Evolutionary conservation across 805 yeast species (phyloP).

Genomic region (Dipodascopsis uninucleata): DNA sequence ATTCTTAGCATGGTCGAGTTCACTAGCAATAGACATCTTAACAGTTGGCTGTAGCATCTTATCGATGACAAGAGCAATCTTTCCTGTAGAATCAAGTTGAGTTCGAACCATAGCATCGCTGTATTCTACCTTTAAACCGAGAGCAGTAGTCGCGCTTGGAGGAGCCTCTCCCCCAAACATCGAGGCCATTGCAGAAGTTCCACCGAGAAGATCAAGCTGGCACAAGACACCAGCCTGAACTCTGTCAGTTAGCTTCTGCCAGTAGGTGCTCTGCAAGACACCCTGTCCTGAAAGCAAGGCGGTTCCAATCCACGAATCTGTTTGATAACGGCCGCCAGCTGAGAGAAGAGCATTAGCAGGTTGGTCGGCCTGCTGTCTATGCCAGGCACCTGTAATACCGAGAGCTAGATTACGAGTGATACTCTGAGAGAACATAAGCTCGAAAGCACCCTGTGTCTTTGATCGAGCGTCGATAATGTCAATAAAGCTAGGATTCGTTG

Average conservation of each 20-base stretch:
- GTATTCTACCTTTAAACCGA: conserved; percentile 97
- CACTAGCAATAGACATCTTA: conserved; percentile 83
- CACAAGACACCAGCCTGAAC: conserved; percentile 95
- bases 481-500: conserved; percentile 80
- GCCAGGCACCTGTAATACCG: conserved; percentile 90
- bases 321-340: conserved; percentile 83
- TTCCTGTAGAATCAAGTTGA: conserved; percentile 86
- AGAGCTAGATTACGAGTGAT: conserved; percentile 77
- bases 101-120: conserved; percentile 95
- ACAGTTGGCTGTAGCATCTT: conserved; percentile 90
- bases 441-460: conserved; percentile 84
- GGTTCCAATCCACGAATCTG: conserved; percentile 87
- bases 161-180: conserved; percentile 81
- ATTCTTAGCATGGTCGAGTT: conserved; percentile 79
- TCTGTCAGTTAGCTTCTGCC: conserved; percentile 88
- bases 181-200: conserved; percentile 37
- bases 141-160: conserved; percentile 84
- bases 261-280: conserved; percentile 80
- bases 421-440: conserved; percentile 85
- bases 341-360: conserved; percentile 91
- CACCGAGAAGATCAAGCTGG: conserved; percentile 48
- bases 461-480: too few species aligned
- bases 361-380: conserved; percentile 52
- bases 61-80: conserved; percentile 85
- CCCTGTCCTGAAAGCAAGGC: conserved; percentile 92